Conservation (phyloP, 108 stramenopile species). For the Stephanodiscus minutulus region DNA sequence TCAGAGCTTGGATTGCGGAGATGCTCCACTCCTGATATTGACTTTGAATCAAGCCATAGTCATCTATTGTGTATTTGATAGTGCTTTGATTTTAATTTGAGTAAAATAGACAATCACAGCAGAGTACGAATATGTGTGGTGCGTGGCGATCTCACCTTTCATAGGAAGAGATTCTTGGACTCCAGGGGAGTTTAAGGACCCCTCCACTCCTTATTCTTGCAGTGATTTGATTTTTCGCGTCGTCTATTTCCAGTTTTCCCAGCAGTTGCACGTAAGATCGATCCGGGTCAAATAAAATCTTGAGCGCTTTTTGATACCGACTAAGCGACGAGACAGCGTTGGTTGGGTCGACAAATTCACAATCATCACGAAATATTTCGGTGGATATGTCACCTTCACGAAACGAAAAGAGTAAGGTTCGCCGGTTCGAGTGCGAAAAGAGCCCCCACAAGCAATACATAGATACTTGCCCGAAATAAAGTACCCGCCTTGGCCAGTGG, state of each 20-base stretch:
- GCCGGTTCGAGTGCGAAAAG: neutral
- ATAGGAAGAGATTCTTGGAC: slow-evolving; percentile 52
- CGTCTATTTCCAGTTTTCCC: slow-evolving; percentile 16
- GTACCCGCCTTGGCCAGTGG: slow-evolving; percentile 51
- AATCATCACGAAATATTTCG: slow-evolving; percentile 61
- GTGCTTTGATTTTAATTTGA: neutral
- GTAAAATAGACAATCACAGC: neutral
- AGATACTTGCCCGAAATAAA: slow-evolving; percentile 34
- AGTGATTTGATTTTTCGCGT: slow-evolving; percentile 30
- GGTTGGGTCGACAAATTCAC: slow-evolving; percentile 61
- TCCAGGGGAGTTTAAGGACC: slow-evolving; percentile 36
- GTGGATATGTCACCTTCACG: slow-evolving; percentile 47
- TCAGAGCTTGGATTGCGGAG: slow-evolving; percentile 44
- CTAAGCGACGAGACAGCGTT: slow-evolving; percentile 51
- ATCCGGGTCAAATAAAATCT: slow-evolving; percentile 56
- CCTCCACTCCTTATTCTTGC: slow-evolving; percentile 55
- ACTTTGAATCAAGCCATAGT: slow-evolving; percentile 46
- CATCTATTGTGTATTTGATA: slow-evolving; percentile 48
- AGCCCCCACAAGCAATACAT: neutral
- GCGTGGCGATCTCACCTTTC: slow-evolving; percentile 26
- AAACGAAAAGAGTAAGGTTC: neutral
- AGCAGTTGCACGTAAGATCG: slow-evolving; percentile 47
- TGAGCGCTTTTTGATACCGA: slow-evolving; percentile 58
- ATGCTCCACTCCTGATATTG: slow-evolving; percentile 63
- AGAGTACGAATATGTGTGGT: neutral